Conservation (phyloP, 169 alveolate species). For the Babesia gibsoni region DNA sequence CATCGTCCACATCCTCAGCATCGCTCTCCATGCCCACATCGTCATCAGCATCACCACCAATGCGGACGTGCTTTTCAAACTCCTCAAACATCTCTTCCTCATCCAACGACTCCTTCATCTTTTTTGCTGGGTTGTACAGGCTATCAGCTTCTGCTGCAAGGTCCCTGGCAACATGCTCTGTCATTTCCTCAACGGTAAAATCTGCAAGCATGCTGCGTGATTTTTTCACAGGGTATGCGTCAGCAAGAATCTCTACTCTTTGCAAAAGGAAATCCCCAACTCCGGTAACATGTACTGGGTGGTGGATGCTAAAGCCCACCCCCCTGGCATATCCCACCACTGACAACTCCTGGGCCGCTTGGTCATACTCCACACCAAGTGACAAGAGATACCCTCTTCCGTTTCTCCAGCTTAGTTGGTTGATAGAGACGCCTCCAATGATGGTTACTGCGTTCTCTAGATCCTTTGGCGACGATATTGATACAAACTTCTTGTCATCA, state of each 20-base stretch:
- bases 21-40: conserved; percentile 15
- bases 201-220: conserved; percentile 19
- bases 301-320: conserved; percentile 66
- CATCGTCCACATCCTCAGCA: conserved; percentile 39
- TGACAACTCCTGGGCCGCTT: conserved; percentile 33
- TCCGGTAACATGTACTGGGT: conserved; percentile 71
- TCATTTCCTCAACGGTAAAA: conserved; percentile 45
- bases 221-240: conserved; percentile 41
- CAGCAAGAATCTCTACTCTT: conserved; percentile 59
- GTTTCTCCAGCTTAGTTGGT: conserved; percentile 64
- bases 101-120: neutral
- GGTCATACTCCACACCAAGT: conserved; percentile 58
- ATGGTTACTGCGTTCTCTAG: conserved; percentile 44
- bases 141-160: conserved; percentile 43
- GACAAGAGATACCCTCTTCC: conserved; percentile 76
- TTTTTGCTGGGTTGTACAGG: neutral
- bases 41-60: conserved; percentile 21
- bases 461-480: conserved; percentile 31
- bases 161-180: conserved; percentile 41
- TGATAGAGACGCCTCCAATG: conserved; percentile 58
- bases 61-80: conserved; percentile 33
- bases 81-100: conserved; percentile 1
- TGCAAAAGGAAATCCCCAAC: conserved; percentile 70
- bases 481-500: conserved; percentile 50
- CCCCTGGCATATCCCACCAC: conserved; percentile 74